A percentile compares a stretch with the other conserved stretches of the same genome.
These are phyloP conservation scores for Penicillium sp. DNA, from an alignment of 2,329 filamentous ascomycete species.

Conservation along the genomic window DNA sequence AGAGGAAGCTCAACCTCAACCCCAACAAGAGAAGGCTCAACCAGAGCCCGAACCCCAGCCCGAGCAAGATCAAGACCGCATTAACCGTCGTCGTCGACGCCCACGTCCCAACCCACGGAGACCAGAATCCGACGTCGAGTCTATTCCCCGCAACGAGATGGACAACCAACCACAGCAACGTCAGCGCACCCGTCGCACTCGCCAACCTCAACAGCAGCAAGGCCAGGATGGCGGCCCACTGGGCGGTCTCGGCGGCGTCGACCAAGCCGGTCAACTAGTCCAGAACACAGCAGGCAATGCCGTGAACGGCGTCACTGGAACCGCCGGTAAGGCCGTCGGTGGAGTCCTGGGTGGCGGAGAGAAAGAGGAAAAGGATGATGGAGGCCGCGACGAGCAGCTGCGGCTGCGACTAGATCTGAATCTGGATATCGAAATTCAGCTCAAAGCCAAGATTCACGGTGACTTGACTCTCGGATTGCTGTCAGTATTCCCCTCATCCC, in stretches of 20 bases:
- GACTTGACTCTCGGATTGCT: conserved; percentile 73
- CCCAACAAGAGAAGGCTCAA: conserved; percentile 26
- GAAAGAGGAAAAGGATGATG: conserved; percentile 39
- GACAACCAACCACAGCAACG: conserved; percentile 46
- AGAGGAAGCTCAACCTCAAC: conserved; percentile 28
- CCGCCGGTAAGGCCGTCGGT: conserved; percentile 42
- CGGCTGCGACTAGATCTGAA: conserved; percentile 70
- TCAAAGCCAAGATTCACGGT: conserved; percentile 80
- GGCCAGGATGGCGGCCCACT: conserved; percentile 38
- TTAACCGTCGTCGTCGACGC: conserved; percentile 22
- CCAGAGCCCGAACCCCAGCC: conserved; percentile 43
- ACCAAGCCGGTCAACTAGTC: conserved; percentile 54
- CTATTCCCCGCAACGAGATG: conserved; percentile 50
- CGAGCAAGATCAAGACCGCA: too few relatives aligned
- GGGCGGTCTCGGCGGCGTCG: conserved; percentile 49
- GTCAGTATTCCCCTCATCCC: conserved; percentile 49
- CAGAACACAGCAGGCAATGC: conserved; percentile 45
- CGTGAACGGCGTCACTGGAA: conserved; percentile 37
- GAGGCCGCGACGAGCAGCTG: conserved; percentile 58
- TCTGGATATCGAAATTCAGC: conserved; percentile 74
- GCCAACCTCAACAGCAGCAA: conserved; percentile 46
- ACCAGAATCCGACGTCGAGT: conserved; percentile 48
- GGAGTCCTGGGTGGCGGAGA: conserved; percentile 32
- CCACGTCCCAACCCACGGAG: conserved; percentile 16
- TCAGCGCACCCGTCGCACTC: conserved; percentile 51